These are phyloP conservation scores for Skeletonema costatum DNA, from an alignment of 108 stramenopile species.

Conservation along the genomic window DNA sequence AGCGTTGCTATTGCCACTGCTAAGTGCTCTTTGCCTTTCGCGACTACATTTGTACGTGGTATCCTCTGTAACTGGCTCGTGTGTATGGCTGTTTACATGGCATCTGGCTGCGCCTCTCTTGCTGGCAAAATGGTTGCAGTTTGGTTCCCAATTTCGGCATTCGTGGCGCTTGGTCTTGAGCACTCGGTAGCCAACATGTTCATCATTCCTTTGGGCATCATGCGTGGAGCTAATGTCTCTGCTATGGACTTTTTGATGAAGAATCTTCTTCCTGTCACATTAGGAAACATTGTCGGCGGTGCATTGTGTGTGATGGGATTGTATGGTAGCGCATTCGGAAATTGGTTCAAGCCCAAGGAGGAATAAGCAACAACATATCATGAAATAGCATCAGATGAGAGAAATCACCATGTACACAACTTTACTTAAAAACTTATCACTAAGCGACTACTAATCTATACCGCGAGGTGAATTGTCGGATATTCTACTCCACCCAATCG, in stretches of 20 bases:
- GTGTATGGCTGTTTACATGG: conserved; percentile 94
- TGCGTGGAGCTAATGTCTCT: conserved; percentile 90
- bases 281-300: conserved; percentile 96
- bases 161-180: conserved; percentile 91
- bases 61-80: conserved; percentile 97
- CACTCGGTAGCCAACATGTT: conserved; percentile 98
- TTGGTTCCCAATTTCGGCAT: conserved; percentile 91
- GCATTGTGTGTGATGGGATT: conserved; percentile 86
- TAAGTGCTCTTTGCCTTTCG: conserved; percentile 80
- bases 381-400: not conserved
- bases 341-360: conserved; percentile 75
- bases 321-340: conserved; percentile 73
- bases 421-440: not conserved
- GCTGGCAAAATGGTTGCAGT: conserved; percentile 89
- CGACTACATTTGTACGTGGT: conserved; percentile 87
- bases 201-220: conserved; percentile 94
- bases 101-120: conserved; percentile 76
- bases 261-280: conserved; percentile 92
- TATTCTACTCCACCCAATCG: not conserved
- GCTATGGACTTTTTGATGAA: conserved; percentile 71
- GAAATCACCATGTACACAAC: not conserved
- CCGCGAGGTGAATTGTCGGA: not conserved
- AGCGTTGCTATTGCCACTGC: conserved; percentile 81
- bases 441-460: not conserved
- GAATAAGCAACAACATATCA: conserved; percentile 25